Evolutionary conservation across 148 eudicot genomes (phyloP), one percentile per base, ranked within the genome.

Genomic region (Rhododendron kiyosumense): DNA sequence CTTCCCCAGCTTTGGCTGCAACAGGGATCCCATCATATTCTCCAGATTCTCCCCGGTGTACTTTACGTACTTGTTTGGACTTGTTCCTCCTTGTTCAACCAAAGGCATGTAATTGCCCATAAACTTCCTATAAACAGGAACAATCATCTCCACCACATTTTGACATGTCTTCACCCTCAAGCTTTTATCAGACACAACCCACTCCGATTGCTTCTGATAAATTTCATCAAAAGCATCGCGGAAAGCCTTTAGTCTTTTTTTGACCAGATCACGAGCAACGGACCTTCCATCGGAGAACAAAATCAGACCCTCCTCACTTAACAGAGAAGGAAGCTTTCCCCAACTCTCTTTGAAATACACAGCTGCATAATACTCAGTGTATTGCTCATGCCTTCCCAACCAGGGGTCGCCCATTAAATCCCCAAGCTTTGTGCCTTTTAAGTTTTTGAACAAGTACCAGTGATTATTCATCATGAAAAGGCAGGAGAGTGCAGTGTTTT

Each of bases 381-480:
- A 89, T 24, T 88, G 85, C 85, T 91, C 86, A 28, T 90, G 88
- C 48, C 78, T 87, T 78, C 32, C 76, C 77, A 92, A 3, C 96
- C 95, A 93, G 2, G 89, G 81, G 59, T 89, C 88, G 34, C 98
- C 99, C 95, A 96, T 92, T 48, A 96, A 65, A 51, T 95, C 93
- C 2, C 93, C 93, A 2, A 96, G 89, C 85, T 76, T 83, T 26
- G 95, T 92, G 34, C 89, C 94, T 52, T 89, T 91, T n/a, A 89
- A 18, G 63, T 87, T 85, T 54, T 91, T 90, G 78, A 80, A 88
- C 83, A 96, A 84, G 90, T 92, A 93, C 82, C 90, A 83, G 81
- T 93, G 92, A 79, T 87, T 93, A 89, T 96, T 96, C 98, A 96
- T 96, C 93, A 94, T 86, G 93, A 96, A 96, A 74, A 95, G 80